Percentiles rank a stretch among this genome's conserved stretches.
Evolutionary conservation across 2,329 filamentous ascomycete genomes (phyloP).

Genomic region (Fusarium protoensiforme): DNA sequence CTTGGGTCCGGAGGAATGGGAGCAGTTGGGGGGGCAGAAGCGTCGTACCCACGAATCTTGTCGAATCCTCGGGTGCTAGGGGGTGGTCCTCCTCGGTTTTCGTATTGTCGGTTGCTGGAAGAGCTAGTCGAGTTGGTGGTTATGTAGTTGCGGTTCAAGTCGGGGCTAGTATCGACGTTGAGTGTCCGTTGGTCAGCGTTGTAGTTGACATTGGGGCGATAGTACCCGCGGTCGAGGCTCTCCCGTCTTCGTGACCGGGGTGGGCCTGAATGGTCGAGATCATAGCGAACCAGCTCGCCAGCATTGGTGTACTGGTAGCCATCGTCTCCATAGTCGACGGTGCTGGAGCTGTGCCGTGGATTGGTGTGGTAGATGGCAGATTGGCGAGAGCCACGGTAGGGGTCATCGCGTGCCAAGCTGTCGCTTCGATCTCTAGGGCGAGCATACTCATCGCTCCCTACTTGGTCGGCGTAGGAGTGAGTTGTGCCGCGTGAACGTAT

Average conservation of each 20-base stretch:
- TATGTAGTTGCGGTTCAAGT: slow-evolving; percentile 57
- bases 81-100: slow-evolving; percentile 66
- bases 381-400: slow-evolving; percentile 60
- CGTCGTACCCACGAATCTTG: slow-evolving; percentile 67
- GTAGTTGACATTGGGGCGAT: slow-evolving; percentile 66
- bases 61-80: slow-evolving; percentile 78
- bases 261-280: slow-evolving; percentile 64
- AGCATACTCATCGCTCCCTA: slow-evolving; percentile 63
- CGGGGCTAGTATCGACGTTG: slow-evolving; percentile 58
- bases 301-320: slow-evolving; percentile 74
- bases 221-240: slow-evolving; percentile 66
- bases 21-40: slow-evolving; percentile 58
- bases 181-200: slow-evolving; percentile 58
- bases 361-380: slow-evolving; percentile 58
- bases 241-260: slow-evolving; percentile 59
- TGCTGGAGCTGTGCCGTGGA: slow-evolving; percentile 55
- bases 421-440: slow-evolving; percentile 63
- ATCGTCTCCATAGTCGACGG: slow-evolving; percentile 66
- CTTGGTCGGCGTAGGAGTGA: slow-evolving; percentile 59
- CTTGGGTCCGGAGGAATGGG: slow-evolving; percentile 52
- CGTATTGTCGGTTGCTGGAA: slow-evolving; percentile 48
- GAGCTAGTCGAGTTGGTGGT: slow-evolving; percentile 36
- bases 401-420: slow-evolving; percentile 55
- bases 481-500: slow-evolving; percentile 62
- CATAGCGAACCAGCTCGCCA: slow-evolving; percentile 70